These are phyloP conservation scores for Pseudozyma hubeiensis DNA, from an alignment of 1,284 basidiomycete species.

Conservation along the genomic window DNA sequence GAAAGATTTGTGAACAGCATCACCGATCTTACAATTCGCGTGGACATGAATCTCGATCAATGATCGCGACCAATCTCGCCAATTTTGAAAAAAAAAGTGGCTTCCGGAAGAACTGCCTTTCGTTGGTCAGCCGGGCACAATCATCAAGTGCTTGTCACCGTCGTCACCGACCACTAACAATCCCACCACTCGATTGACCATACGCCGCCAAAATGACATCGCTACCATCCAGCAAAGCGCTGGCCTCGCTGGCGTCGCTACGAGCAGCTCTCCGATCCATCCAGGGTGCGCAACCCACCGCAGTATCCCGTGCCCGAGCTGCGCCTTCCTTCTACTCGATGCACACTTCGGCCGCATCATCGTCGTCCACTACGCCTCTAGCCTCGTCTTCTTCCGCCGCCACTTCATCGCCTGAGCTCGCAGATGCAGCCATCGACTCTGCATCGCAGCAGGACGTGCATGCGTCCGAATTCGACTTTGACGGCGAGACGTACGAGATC, in stretches of 20 bases:
- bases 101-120: background rate
- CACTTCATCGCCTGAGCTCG: background rate
- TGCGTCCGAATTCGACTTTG: slow-evolving; percentile 39
- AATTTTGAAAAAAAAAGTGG: background rate
- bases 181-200: too few species aligned
- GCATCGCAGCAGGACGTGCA: slow-evolving; percentile 17
- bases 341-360: slow-evolving; percentile 20
- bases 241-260: slow-evolving; percentile 33
- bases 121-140: too few species aligned
- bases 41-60: background rate
- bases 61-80: background rate
- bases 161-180: too few species aligned
- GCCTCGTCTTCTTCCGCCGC: slow-evolving; percentile 13
- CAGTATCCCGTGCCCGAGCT: slow-evolving; percentile 17
- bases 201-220: slow-evolving; percentile 11
- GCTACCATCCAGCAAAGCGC: slow-evolving; percentile 25
- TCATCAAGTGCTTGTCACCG: too few species aligned
- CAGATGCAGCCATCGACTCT: background rate
- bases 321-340: slow-evolving; percentile 25
- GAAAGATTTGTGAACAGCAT: too few species aligned
- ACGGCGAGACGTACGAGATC: slow-evolving; percentile 30
- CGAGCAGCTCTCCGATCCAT: slow-evolving; percentile 34
- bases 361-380: slow-evolving; percentile 6
- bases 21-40: slow-evolving; percentile 1
- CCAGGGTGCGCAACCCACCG: slow-evolving; percentile 21